Conservation (phyloP, 371 early-diverging fungal genomes). For the Mortierella sp. region DNA sequence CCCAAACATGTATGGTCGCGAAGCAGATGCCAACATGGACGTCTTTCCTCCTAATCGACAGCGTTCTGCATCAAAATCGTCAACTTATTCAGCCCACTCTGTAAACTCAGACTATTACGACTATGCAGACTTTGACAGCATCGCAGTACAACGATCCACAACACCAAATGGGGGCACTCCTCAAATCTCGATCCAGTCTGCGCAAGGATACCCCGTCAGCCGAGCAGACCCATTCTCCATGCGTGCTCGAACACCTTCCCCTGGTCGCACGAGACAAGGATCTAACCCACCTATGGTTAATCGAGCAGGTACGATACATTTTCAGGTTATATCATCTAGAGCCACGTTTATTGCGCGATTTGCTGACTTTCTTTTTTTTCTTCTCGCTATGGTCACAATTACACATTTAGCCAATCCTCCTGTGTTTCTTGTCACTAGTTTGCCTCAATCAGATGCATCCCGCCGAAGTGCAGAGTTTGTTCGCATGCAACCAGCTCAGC, state of each 20-base stretch:
- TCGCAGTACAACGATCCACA: slow-evolving; percentile 29
- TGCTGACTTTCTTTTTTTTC: background rate
- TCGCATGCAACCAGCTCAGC: slow-evolving; percentile 43
- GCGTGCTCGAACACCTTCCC: slow-evolving; percentile 54
- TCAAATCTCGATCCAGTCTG: slow-evolving; percentile 52
- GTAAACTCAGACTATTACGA: slow-evolving; percentile 47
- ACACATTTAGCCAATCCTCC: slow-evolving; percentile 43
- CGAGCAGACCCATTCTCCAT: slow-evolving; percentile 42
- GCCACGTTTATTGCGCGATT: background rate
- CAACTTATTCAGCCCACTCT: slow-evolving; percentile 47
- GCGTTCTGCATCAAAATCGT: slow-evolving; percentile 53
- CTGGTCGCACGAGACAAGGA: slow-evolving; percentile 48
- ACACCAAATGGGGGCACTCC: slow-evolving; percentile 53
- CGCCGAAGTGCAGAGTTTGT: slow-evolving; percentile 54
- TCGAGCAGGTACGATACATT: slow-evolving; percentile 14
- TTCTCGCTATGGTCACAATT: background rate
- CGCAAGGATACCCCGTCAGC: slow-evolving; percentile 35
- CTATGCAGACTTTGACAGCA: slow-evolving; percentile 51
- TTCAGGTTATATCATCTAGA: background rate
- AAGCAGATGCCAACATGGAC: slow-evolving; percentile 32
- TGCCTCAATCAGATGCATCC: slow-evolving; percentile 39
- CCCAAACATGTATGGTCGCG: slow-evolving; percentile 42
- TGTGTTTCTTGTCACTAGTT: slow-evolving; percentile 47
- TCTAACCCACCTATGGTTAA: slow-evolving; percentile 44
- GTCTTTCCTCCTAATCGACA: slow-evolving; percentile 38